phyloP scores from a whole-genome alignment of 2,329 filamentous ascomycete species.

The Dendrostoma leiphaemia region DNA sequence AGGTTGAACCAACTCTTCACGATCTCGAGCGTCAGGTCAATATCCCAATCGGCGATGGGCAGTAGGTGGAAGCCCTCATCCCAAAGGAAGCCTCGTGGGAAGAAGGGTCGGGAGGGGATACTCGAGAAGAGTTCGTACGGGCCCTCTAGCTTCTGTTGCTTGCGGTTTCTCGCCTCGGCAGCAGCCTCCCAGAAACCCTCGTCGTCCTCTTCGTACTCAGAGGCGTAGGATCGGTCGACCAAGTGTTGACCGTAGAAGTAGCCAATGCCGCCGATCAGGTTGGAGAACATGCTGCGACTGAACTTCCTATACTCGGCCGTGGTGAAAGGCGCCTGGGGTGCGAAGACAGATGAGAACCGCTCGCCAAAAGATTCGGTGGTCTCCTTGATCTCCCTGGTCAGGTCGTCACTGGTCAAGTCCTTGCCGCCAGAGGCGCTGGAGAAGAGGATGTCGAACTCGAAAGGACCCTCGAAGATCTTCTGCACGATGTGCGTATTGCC shows the following conservation, averaged over 20 bases:
- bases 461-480: slow-evolving; percentile 85
- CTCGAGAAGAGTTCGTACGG: slow-evolving; percentile 88
- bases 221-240: slow-evolving; percentile 86
- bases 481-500: slow-evolving; percentile 89
- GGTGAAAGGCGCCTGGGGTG: slow-evolving; percentile 73
- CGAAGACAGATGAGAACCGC: slow-evolving; percentile 71
- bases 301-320: slow-evolving; percentile 73
- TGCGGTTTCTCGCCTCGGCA: slow-evolving; percentile 71
- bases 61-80: slow-evolving; percentile 96
- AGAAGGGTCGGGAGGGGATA: slow-evolving; percentile 91
- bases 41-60: slow-evolving; percentile 90
- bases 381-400: slow-evolving; percentile 68
- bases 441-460: slow-evolving; percentile 92
- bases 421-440: slow-evolving; percentile 69
- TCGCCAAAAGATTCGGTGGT: slow-evolving; percentile 68
- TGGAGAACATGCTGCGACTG: slow-evolving; percentile 88
- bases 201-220: slow-evolving; percentile 91
- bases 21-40: slow-evolving; percentile 82
- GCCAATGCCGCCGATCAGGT: slow-evolving; percentile 88
- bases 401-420: slow-evolving; percentile 55
- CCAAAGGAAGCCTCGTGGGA: slow-evolving; percentile 95
- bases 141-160: slow-evolving; percentile 69
- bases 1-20: slow-evolving; percentile 93
- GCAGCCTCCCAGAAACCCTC: slow-evolving; percentile 96
- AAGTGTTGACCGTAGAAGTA: slow-evolving; percentile 90